Conservation (phyloP, 345 rosid species). For the Moringa oleifera region DNA sequence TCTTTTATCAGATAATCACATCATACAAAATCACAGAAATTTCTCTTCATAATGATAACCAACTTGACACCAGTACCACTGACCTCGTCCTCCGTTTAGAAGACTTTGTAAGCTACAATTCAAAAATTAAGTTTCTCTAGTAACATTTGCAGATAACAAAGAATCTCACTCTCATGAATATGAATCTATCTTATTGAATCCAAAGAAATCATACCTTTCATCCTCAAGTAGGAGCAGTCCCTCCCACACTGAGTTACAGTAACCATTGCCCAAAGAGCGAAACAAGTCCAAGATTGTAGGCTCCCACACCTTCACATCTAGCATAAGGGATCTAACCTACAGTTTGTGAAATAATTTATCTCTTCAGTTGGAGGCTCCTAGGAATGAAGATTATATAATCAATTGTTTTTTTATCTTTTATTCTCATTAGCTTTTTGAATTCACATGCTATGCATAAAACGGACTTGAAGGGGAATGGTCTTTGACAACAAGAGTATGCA, state of each 20-base stretch:
- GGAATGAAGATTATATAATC: no score
- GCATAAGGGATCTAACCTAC: constrained; percentile 80
- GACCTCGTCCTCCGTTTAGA: neutral
- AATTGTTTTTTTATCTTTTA: no score
- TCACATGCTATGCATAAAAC: no score
- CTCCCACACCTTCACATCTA: constrained; percentile 95
- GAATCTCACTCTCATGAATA: neutral
- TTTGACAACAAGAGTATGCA: no score
- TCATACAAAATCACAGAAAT: neutral
- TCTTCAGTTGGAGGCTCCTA: no score
- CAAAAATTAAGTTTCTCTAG: no score
- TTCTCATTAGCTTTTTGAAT: no score
- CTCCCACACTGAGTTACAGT: constrained; percentile 84
- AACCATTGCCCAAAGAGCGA: constrained; percentile 60
- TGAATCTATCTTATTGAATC: neutral
- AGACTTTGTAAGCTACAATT: neutral
- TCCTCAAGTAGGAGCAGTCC: constrained; percentile 37
- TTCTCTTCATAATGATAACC: neutral
- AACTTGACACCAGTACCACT: neutral
- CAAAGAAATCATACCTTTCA: constrained; percentile 36
- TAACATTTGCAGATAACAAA: neutral
- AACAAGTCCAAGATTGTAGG: constrained; percentile 66
- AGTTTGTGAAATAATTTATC: constrained; percentile 11
- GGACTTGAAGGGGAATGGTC: no score
- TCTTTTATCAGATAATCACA: no score